Conservation (phyloP, 768 basidiomycete species). For the Lactifluus subvellereus region DNA sequence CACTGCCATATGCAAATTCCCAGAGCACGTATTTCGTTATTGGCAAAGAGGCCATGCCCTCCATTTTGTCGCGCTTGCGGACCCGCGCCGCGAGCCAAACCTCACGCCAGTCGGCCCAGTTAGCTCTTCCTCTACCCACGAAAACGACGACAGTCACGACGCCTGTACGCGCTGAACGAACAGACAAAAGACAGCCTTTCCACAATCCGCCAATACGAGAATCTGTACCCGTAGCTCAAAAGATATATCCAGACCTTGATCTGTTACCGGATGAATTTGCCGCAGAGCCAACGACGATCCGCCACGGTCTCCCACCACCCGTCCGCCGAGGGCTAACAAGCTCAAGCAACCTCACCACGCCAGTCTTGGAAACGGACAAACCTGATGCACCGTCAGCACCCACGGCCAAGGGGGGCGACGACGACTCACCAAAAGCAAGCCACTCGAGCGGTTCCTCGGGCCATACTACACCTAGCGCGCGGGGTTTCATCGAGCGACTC, state of each 20-base stretch:
- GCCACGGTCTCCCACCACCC: conserved; percentile 16
- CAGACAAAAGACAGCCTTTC: background rate
- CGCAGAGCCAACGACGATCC: background rate
- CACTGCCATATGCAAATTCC: background rate
- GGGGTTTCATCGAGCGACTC: conserved; percentile 17
- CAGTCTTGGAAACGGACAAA: background rate
- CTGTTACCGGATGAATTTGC: conserved; percentile 30
- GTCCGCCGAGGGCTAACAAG: conserved; percentile 8
- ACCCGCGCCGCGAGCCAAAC: conserved; percentile 27
- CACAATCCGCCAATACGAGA: conserved; percentile 1
- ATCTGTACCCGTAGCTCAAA: conserved; percentile 27
- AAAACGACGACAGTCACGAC: conserved; percentile 13
- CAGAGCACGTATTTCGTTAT: background rate
- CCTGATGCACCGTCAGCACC: background rate
- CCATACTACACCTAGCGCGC: background rate
- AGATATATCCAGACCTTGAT: conserved; percentile 38
- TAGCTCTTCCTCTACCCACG: conserved; percentile 11
- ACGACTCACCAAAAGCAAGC: conserved; percentile 10
- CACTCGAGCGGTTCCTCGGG: conserved; percentile 5
- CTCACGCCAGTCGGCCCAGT: conserved; percentile 20
- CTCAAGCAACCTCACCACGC: conserved; percentile 1
- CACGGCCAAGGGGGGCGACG: background rate
- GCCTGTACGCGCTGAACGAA: background rate
- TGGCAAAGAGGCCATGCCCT: conserved; percentile 24
- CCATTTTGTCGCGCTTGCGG: conserved; percentile 34